Evolutionary conservation across 2,329 filamentous ascomycete species (phyloP), one percentile per base, ranked within the genome.

Genomic region (Sarocladiaceae sp.): DNA sequence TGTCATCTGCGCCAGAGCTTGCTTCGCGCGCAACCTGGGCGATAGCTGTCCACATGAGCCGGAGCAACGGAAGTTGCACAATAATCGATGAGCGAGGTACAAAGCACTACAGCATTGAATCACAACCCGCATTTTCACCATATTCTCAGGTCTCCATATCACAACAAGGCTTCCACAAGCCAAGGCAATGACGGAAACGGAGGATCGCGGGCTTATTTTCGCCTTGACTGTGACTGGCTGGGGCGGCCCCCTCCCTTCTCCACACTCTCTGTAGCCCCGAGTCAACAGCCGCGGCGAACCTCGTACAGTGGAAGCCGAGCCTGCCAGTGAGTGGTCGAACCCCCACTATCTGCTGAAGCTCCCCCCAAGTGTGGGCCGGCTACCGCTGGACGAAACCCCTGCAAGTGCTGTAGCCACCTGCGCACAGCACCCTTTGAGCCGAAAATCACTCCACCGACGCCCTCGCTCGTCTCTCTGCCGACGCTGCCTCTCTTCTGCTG

Each of bases 251-350:
- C 17, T 20, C 17, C 5, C 7, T 5, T 42, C 37, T 20, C 37
- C 37, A 42, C 37, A 42, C 37, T 48, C 22, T 7, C 37, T 22
- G 8, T n/a, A 44, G n/a, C 44, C 11, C 44, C 44, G 44, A 48
- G 44, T 48, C 44, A 48, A 48, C 44, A 48, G 44, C 44, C 44
- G 44, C 44, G 44, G 44, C 44, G 44, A 48, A 48, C 44, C 5
- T 25, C n/a, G 22, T 4, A 13, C 44, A 31, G 22, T 22, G 22
- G n/a, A 31, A 48, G 44, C 44, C 44, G 44, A 48, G 44, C 17
- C 40, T 26, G 28, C 17, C 20, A 29, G 22, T 29, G 40, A 12
- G 11, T n/a, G 12, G 17, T 46, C 10, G 6, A 46, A 46, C 25
- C 25, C 5, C 40, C 22, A 5, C 25, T 17, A 46, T 13, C 22